Percentiles rank a stretch among this genome's conserved stretches.
phyloP scores from a whole-genome alignment of 2,329 filamentous ascomycete species.

The Aaosphaeria arxii region DNA sequence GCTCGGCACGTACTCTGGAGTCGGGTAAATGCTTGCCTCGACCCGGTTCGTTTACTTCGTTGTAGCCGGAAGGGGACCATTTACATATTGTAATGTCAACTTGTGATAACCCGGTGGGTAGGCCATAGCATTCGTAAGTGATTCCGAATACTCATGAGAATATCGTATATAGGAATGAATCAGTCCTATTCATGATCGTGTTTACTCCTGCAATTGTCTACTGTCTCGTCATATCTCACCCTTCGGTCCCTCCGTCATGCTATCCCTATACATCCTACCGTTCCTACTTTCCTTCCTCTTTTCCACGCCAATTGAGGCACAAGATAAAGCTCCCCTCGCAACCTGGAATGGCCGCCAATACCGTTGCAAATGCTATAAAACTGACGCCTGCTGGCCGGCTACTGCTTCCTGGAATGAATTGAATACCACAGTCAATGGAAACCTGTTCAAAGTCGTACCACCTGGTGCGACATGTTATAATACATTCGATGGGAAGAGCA shows the following conservation, averaged over 20 bases:
- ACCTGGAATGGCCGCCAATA: constrained; percentile 5
- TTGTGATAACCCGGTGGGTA: too few relatives aligned
- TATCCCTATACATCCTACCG: not conserved
- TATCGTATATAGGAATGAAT: too few relatives aligned
- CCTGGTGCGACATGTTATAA: constrained; percentile 3
- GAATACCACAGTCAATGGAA: constrained; percentile 5
- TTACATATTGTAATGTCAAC: too few relatives aligned
- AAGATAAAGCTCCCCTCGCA: not conserved
- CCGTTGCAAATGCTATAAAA: constrained; percentile 7
- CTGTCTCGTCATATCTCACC: too few relatives aligned
- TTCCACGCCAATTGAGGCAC: not conserved
- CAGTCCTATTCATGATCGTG: too few relatives aligned
- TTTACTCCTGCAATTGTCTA: too few relatives aligned
- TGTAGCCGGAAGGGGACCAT: too few relatives aligned
- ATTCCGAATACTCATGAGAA: too few relatives aligned
- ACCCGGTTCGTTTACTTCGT: not conserved
- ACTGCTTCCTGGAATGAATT: constrained; percentile 2
- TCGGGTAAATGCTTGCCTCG: not conserved
- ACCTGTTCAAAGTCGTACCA: constrained; percentile 9
- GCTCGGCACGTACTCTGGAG: not conserved
- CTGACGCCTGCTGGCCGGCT: constrained; percentile 6
- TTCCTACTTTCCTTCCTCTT: not conserved
- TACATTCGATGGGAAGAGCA: constrained; percentile 2
- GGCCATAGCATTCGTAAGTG: too few relatives aligned
- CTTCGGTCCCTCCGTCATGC: too few relatives aligned